Percentiles rank a stretch among this genome's conserved stretches.
Conservation (phyloP, 148 eudicot genomes). For the Chenopodium quinoa region DNA sequence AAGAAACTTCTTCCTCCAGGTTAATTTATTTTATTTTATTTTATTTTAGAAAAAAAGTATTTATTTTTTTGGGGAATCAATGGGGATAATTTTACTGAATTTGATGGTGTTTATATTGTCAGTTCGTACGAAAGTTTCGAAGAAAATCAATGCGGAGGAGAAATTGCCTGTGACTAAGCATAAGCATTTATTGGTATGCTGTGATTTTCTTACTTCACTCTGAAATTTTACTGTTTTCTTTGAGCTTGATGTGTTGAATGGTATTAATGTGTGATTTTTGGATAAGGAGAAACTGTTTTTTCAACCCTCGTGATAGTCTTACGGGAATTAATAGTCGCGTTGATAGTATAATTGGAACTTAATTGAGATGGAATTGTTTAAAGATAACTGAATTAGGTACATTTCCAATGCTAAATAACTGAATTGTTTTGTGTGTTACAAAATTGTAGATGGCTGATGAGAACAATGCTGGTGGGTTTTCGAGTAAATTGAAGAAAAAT, state of each 20-base stretch:
- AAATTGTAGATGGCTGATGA: slow-evolving; percentile 69
- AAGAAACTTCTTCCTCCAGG: slow-evolving; percentile 85
- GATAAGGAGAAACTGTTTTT: too few species aligned
- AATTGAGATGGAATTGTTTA: background rate
- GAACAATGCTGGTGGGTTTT: slow-evolving; percentile 60
- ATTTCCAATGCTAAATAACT: too few species aligned
- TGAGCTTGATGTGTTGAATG: background rate
- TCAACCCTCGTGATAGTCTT: background rate
- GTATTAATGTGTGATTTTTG: background rate
- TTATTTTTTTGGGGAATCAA: background rate
- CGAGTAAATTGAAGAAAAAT: slow-evolving; percentile 48
- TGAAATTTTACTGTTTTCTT: background rate
- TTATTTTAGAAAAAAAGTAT: too few species aligned
- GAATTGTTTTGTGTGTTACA: slow-evolving; percentile 8
- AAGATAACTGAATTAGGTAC: too few species aligned
- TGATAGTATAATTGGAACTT: background rate
- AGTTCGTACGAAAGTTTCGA: slow-evolving; percentile 70
- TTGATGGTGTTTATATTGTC: slow-evolving; percentile 26
- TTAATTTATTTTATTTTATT: slow-evolving; percentile 19
- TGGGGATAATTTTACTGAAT: slow-evolving; percentile 6
- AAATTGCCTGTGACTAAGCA: slow-evolving; percentile 61
- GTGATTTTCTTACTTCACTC: background rate
- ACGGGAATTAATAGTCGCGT: background rate
- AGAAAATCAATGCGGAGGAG: slow-evolving; percentile 72
- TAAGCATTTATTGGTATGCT: slow-evolving; percentile 78